Evolutionary conservation across 441 rosid genomes (phyloP).

Genomic region (Codiaeum variegatum): DNA sequence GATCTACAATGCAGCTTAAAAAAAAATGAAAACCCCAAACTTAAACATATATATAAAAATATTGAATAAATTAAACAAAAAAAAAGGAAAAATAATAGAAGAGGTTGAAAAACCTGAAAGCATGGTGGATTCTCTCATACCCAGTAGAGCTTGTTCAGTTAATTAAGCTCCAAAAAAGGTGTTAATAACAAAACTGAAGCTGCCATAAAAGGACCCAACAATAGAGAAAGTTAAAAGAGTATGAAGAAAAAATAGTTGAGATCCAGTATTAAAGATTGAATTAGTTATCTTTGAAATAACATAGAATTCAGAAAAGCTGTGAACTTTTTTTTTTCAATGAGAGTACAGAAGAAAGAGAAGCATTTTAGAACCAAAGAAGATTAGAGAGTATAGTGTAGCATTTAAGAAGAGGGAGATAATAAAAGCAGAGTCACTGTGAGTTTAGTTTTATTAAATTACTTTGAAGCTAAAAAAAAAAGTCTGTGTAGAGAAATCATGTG

Average conservation of each 20-base stretch:
- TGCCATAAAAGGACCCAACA: background rate
- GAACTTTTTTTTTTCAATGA: background rate
- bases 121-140: conserved; percentile 5
- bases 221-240: background rate
- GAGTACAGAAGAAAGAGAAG: conserved; percentile 10
- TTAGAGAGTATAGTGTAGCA: no score
- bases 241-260: background rate
- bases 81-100: background rate
- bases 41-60: background rate
- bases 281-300: conserved; percentile 9
- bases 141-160: conserved; percentile 6
- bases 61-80: background rate
- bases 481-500: background rate
- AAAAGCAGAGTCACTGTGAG: no score
- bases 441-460: background rate
- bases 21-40: background rate
- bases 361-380: conserved; percentile 12
- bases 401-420: no score
- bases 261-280: conserved; percentile 24
- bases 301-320: conserved; percentile 16
- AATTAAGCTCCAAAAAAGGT: conserved; percentile 14
- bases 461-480: background rate
- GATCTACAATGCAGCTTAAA: conserved; percentile 24
- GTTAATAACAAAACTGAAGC: background rate
- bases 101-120: conserved; percentile 13